Base-by-base conservation (phyloP, 108 stramenopile species). In the Fragilaria crotonensis region DNA sequence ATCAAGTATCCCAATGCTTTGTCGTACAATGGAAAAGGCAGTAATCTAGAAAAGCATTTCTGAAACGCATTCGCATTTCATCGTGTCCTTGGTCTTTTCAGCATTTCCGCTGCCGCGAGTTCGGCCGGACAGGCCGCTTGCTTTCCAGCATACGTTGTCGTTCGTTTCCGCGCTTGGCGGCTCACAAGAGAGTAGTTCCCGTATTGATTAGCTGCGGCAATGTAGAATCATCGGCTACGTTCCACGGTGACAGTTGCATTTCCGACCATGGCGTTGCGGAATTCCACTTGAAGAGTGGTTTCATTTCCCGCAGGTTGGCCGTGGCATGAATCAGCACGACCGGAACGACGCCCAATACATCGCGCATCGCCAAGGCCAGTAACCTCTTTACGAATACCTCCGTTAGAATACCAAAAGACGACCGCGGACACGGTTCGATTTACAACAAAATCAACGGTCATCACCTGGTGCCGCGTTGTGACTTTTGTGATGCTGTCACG, bases 281-380 rank as follows among this genome's bases (percentile, higher is more conserved):
- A 56, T 87, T 89, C 93, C 93, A 94, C 70, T 93, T 94, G 75
- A 93, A 94, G 3, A 96, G 58, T 4, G 95, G 95, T 66, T 93
- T 94, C 86, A 84, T 90, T 25, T 89, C 95, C 50, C 93, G 72
- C 54, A 96, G 89, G 63, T 91, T 93, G 17, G 93, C 93, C 81
- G 87, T 89, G 7, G 84, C 85, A 66, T 96, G 91, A 51, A 96
- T 79, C 2, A 89, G 48, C 4, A 77, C 81, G 20, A 93, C 80
- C 2, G 91, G 86, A 25, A 80, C 57, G n/a, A 87, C 80, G 2
- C 92, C 92, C 11, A 89, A 58, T 1, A 93, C 79, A 72, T 93
- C 86, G 41, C 86, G 65, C 21, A 85, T 76, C 22, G 94, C 96
- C 45, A 94, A 62, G 23, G 75, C 67, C 27, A 96, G 70, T n/a